Percentiles rank a stretch among this genome's conserved stretches.
Conservation (phyloP, 2,329 filamentous ascomycete genomes). For the Phoma sp. region DNA sequence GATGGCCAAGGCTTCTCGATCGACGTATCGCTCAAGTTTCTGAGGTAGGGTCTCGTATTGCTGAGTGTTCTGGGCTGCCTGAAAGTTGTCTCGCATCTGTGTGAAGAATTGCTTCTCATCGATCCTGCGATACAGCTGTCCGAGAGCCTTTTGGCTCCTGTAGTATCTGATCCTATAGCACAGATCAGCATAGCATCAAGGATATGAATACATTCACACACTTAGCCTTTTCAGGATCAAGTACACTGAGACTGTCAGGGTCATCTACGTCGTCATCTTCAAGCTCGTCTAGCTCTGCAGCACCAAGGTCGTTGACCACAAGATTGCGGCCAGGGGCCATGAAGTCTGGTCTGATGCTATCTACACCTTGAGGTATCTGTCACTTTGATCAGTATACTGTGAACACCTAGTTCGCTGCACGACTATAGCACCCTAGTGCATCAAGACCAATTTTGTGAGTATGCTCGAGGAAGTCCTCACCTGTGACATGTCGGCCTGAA, state of each 20-base stretch:
- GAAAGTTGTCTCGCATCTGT: slow-evolving; percentile 31
- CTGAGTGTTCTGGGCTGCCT: slow-evolving; percentile 4
- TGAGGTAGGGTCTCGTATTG: slow-evolving; percentile 31
- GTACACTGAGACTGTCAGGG: slow-evolving; percentile 35
- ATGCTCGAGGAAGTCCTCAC: neutral
- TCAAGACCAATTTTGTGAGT: neutral
- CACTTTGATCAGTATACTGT: neutral
- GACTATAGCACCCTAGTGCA: no score
- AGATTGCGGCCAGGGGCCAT: slow-evolving; percentile 56
- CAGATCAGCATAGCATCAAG: neutral
- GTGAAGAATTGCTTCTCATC: slow-evolving; percentile 71
- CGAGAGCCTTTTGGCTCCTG: slow-evolving; percentile 70
- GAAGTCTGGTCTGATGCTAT: slow-evolving; percentile 57
- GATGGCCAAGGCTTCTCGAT: slow-evolving; percentile 47
- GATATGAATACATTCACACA: neutral
- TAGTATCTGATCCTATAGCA: slow-evolving; percentile 62
- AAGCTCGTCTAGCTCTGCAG: slow-evolving; percentile 30
- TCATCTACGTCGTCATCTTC: slow-evolving; percentile 47
- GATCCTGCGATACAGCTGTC: slow-evolving; percentile 72
- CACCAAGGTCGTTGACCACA: slow-evolving; percentile 43
- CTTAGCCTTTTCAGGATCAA: slow-evolving; percentile 53
- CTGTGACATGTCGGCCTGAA: slow-evolving; percentile 14
- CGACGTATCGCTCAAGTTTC: slow-evolving; percentile 51
- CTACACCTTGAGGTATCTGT: slow-evolving; percentile 22
- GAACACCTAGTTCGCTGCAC: no score